These are phyloP conservation scores for Vitis hybrid DNA, from an alignment of 177 flowering plant genomes.

Conservation along the genomic window DNA sequence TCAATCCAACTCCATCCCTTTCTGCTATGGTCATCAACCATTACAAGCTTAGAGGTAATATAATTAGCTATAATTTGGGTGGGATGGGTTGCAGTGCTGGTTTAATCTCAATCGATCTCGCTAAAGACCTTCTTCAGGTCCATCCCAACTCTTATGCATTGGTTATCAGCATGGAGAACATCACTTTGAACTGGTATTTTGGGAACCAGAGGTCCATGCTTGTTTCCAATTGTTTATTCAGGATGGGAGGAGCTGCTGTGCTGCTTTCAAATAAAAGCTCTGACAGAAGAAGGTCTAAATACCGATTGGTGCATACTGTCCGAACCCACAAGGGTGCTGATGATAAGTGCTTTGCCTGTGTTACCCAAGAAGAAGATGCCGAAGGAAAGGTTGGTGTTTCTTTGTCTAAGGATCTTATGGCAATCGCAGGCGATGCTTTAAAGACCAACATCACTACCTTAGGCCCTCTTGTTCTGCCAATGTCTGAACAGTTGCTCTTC, in stretches of 20 bases:
- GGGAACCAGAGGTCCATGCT: conserved; percentile 63
- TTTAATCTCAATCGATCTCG: conserved; percentile 58
- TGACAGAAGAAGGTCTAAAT: conserved; percentile 55
- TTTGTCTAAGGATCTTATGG: conserved; percentile 65
- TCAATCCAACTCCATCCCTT: conserved; percentile 69
- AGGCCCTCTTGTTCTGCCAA: conserved; percentile 68
- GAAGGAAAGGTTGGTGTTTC: conserved; percentile 52
- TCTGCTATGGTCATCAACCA: conserved; percentile 71
- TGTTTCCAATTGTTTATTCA: conserved; percentile 57
- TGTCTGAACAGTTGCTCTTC: conserved; percentile 59
- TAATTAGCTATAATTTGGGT: conserved; percentile 52
- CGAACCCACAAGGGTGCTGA: conserved; percentile 68
- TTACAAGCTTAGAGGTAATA: conserved; percentile 70
- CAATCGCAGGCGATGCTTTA: conserved; percentile 64
- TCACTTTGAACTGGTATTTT: conserved; percentile 69
- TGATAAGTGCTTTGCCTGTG: conserved; percentile 59
- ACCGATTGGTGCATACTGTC: conserved; percentile 51
- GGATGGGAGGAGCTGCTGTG: conserved; percentile 65
- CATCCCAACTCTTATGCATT: conserved; percentile 72
- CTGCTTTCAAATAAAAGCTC: conserved; percentile 55
- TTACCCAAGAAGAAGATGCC: conserved; percentile 55
- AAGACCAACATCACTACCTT: conserved; percentile 68
- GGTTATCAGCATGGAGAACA: conserved; percentile 67
- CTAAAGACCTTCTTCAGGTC: conserved; percentile 67
- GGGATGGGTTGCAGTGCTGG: conserved; percentile 82